Base-by-base conservation (phyloP, 331 rosid genomes). In the Pyracantha coccinea region DNA sequence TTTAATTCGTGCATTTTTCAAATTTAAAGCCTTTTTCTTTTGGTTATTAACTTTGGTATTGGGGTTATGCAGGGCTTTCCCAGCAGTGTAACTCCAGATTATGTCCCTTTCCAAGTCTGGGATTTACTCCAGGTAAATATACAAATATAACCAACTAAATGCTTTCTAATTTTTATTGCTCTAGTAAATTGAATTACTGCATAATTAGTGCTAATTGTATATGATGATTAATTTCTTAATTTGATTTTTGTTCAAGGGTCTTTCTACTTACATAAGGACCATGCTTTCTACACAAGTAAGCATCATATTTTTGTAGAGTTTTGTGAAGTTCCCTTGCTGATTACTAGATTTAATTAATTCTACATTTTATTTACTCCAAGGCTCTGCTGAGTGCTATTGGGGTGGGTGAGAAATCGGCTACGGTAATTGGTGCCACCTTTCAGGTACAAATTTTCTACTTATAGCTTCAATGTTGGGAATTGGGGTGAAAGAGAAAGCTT, bases 281-380 rank as follows among this genome's bases (percentile, higher is more conserved):
- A 94, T 94, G 99, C 97, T 94, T 83, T 94, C 97, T 50, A 94
- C 97, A 71, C 99, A 94, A 87, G 99, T 92, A 86, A 86, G 89
- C 64, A 25, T 64, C n/a, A 8, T 52, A 21, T 67, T 12, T 17
- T 1, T 55, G 8, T 64, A 8, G 35, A 31, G 23, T 28, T 25
- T 31, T 69, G 8, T 80, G 69, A 71, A 69, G 50, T 62, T 70
- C 55, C 63, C 19, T 50, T 57, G 63, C 25, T 64, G 74, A 60
- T 16, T 59, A 12, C 69, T 79, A 16, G 41, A 60, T 9, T 9
- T 28, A 8, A 4, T 31, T 45, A 23, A 0, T 20, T 58, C 75
- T 55, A 60, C 78, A 19, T 47, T 71, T n/a, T 78, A 70, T 68
- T 82, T 12, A 54, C 65, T 79, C 74, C 61, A 59, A 91, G 97